Evolutionary conservation across 2,329 filamentous ascomycete species (phyloP).

Genomic region (Alternaria sp.): DNA sequence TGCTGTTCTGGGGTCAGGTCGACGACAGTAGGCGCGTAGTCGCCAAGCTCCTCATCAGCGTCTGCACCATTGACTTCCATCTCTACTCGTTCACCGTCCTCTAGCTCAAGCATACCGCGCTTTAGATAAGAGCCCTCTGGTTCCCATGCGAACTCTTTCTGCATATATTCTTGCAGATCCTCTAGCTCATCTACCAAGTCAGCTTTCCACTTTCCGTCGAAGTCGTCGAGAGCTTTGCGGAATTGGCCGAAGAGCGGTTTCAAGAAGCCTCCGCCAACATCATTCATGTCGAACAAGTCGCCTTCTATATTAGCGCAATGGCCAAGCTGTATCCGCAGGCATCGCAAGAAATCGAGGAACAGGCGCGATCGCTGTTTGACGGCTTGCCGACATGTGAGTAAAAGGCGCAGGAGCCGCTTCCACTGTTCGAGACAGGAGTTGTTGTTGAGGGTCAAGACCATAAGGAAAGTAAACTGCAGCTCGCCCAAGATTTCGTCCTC

Average conservation of each 20-base stretch:
- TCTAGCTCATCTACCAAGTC: conserved; percentile 61
- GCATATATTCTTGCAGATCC: conserved; percentile 62
- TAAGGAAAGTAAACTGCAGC: conserved; percentile 68
- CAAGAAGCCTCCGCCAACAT: conserved; percentile 61
- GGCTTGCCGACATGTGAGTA: conserved; percentile 64
- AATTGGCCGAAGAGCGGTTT: conserved; percentile 61
- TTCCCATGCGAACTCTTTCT: conserved; percentile 64
- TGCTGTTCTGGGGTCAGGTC: conserved; percentile 57
- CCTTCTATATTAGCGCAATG: conserved; percentile 66
- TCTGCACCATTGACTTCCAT: conserved; percentile 62
- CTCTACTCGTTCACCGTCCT: conserved; percentile 69
- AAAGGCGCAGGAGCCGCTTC: conserved; percentile 64
- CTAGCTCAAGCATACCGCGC: conserved; percentile 65
- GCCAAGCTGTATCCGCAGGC: conserved; percentile 60
- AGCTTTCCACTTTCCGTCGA: conserved; percentile 49
- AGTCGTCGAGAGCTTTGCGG: conserved; percentile 57
- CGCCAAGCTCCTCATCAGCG: conserved; percentile 68
- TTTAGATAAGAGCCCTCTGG: conserved; percentile 61
- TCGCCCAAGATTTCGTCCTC: conserved; percentile 60
- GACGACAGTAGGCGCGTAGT: conserved; percentile 68
- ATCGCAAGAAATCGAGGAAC: conserved; percentile 59
- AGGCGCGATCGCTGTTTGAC: conserved; percentile 57
- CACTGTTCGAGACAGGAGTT: conserved; percentile 71
- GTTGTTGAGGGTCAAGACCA: conserved; percentile 69
- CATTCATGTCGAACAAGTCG: conserved; percentile 65